Percentiles rank a stretch among this genome's conserved stretches.
Evolutionary conservation across 2,329 filamentous ascomycete species (phyloP).

Genomic region (Camillea tinctor): DNA sequence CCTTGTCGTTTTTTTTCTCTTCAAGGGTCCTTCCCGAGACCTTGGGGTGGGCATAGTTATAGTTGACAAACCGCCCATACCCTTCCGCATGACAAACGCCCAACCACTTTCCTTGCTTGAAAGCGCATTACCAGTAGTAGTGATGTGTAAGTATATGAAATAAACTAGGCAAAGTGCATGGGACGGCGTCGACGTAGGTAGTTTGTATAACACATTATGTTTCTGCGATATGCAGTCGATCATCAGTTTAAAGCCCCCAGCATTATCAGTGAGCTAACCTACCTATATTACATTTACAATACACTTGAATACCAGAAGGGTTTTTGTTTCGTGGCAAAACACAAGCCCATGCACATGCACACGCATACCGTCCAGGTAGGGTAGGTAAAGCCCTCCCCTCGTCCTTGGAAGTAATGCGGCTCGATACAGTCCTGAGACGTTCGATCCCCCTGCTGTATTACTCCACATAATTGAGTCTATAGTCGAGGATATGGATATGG

Average conservation of each 20-base stretch:
- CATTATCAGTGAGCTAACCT: background rate
- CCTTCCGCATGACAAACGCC: background rate
- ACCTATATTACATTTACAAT: too few species aligned
- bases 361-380: background rate
- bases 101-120: background rate
- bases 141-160: too few species aligned
- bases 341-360: too few species aligned
- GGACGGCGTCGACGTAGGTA: too few species aligned
- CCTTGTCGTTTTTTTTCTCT: background rate
- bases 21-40: background rate
- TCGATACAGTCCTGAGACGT: conserved; percentile 5
- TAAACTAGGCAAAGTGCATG: too few species aligned
- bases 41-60: background rate
- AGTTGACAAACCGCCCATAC: background rate
- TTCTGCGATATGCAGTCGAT: too few species aligned
- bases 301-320: background rate
- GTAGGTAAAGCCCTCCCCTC: background rate
- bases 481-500: background rate
- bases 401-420: background rate
- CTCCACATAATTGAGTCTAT: background rate
- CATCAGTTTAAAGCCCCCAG: background rate
- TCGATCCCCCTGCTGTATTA: background rate
- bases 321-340: background rate
- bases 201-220: too few species aligned
- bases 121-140: too few species aligned